Evolutionary conservation across 768 basidiomycete species (phyloP), one percentile per base, ranked within the genome.

Genomic region (Crucibulum laeve): DNA sequence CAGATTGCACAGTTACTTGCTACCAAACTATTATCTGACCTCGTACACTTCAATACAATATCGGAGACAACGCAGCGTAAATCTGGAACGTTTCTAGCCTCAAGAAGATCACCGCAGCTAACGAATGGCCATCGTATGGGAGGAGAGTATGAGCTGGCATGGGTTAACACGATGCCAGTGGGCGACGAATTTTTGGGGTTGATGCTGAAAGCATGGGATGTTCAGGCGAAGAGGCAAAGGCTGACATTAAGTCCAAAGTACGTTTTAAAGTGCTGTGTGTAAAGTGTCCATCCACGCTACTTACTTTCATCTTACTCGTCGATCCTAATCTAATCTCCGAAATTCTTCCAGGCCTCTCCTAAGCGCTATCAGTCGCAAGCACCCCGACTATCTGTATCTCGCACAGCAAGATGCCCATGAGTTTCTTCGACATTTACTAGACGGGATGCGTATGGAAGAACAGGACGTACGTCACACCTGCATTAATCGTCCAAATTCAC

Each of bases 401-500:
- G 82, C 87, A 5, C 94, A 98, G 61, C 94, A 96, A 61, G 94
- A 98, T 57, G 91, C 93, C 18, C 94, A 96, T 60, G 94, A 98
- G 67, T 85, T 95, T 49, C 65, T 97, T 19, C 76, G 90, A 25
- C 92, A 93, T 50, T 70, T 97, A 46, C 69, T 96, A 28, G 94
- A 96, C 59, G 87, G 84, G 15, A 87, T 94, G 75, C 79, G 90
- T 42, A 94, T 94, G 91, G 94, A 97, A 59, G 93, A 97, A 62
- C 69, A 82, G 40, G 94, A 98, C 57, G 88, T 90, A 55, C 48
- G 82, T 61, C 21, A 11, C 26, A 17, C 17, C 25, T 30, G 19
- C 21, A 40, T 17, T 48, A 2, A 22, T 15, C 25, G 8, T 14
- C 3, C 23, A 18, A 32, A 44, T 36, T 26, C 19, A 19, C 40